Conservation (phyloP, 1,139 yeast species). For the Geotrichum australiense region DNA sequence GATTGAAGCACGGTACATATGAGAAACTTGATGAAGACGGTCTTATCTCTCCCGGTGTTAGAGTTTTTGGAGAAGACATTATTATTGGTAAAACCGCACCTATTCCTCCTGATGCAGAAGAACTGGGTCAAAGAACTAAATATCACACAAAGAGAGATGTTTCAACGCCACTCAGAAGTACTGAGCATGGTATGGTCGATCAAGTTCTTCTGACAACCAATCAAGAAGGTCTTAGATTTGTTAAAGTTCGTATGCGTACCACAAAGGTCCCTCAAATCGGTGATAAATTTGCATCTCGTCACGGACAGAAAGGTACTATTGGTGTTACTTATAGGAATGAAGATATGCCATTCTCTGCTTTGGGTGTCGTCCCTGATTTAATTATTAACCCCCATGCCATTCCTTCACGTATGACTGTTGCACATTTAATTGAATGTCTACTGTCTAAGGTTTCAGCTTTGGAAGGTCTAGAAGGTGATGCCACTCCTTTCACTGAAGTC, state of each 20-base stretch:
- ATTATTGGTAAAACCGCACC: constrained; percentile 98
- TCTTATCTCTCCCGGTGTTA: constrained; percentile 92
- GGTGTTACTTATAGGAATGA: constrained; percentile 98
- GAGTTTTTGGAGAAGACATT: constrained; percentile 98
- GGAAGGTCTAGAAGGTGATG: constrained; percentile 97
- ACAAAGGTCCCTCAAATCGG: constrained; percentile 98
- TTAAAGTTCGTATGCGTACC: constrained; percentile 97
- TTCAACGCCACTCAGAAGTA: constrained; percentile 91
- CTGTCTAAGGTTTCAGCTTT: constrained; percentile 90
- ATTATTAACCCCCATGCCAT: constrained; percentile 98
- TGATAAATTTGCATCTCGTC: constrained; percentile 98
- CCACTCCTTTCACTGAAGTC: constrained; percentile 96
- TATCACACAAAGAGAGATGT: constrained; percentile 98
- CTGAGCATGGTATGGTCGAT: constrained; percentile 97
- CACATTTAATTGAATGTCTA: constrained; percentile 97
- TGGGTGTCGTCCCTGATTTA: constrained; percentile 95
- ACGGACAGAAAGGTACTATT: constrained; percentile 99
- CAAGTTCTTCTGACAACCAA: constrained; percentile 94
- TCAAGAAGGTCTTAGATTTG: constrained; percentile 96
- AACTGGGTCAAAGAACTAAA: constrained; percentile 95
- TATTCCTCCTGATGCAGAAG: constrained; percentile 96
- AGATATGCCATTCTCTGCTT: constrained; percentile 97
- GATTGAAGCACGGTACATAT: constrained; percentile 96
- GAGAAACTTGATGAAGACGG: constrained; percentile 98
- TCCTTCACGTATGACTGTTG: constrained; percentile 99